phyloP scores from a whole-genome alignment of 2,329 filamentous ascomycete genomes.

The Ustulina deusta region DNA sequence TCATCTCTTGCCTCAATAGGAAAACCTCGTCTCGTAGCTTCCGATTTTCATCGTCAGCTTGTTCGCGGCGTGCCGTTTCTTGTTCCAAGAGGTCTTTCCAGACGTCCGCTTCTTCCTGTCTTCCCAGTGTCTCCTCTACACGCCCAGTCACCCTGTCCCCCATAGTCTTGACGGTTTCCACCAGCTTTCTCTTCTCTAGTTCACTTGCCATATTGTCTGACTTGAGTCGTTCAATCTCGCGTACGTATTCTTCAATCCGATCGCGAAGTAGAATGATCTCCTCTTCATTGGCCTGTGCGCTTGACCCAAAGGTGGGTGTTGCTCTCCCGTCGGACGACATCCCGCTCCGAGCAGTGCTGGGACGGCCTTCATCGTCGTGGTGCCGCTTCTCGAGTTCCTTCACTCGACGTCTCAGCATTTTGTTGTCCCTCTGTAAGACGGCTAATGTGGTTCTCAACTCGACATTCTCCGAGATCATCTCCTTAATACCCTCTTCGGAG shows the following conservation, averaged over 20 bases:
- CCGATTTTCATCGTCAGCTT: constrained; percentile 89
- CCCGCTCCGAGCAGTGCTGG: constrained; percentile 68
- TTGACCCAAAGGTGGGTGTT: constrained; percentile 67
- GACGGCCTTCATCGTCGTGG: constrained; percentile 70
- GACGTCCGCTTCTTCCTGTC: constrained; percentile 79
- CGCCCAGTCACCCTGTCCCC: constrained; percentile 60
- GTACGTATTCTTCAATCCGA: constrained; percentile 84
- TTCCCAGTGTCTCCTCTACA: constrained; percentile 60
- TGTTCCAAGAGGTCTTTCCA: constrained; percentile 96
- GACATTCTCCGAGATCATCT: constrained; percentile 98
- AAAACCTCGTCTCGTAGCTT: constrained; percentile 86
- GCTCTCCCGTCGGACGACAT: constrained; percentile 70
- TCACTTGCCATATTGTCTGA: constrained; percentile 83
- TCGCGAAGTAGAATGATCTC: constrained; percentile 88
- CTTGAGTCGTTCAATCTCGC: constrained; percentile 84
- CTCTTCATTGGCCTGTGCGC: constrained; percentile 79
- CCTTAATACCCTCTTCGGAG: constrained; percentile 95
- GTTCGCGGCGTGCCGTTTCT: constrained; percentile 88
- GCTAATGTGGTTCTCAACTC: constrained; percentile 92
- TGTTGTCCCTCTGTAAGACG: constrained; percentile 91
- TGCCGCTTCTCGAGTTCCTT: constrained; percentile 88
- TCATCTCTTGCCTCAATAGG: constrained; percentile 72
- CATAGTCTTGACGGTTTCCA: constrained; percentile 76
- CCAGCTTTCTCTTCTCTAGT: constrained; percentile 86
- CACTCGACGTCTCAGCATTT: constrained; percentile 80